Evolutionary conservation across 2,329 filamentous ascomycete genomes (phyloP), one percentile per base, ranked within the genome.

Genomic region (Penicillium nordicum): DNA sequence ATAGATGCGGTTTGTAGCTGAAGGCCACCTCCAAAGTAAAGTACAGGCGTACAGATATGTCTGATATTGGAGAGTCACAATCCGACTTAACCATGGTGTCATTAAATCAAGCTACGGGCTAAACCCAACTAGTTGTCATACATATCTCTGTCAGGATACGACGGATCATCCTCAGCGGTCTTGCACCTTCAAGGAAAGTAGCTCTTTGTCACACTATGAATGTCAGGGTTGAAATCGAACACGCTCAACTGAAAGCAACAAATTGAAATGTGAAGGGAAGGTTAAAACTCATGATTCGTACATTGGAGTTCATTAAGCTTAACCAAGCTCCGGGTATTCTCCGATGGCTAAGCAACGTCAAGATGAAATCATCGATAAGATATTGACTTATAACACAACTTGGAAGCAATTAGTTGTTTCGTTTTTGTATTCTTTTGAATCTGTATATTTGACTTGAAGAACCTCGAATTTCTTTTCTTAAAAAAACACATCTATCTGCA

Each of bases 321-420:
- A 40, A 43, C 11, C 43, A 48, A 53, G 30, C 41, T 50, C 32
- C 40, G 30, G 27, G 8, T n/a, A 25, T 18, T 14, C 14, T 21
- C 42, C 29, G n/a, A 34, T 49, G 5, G 36, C 30, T 16, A 52
- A 49, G 12, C 23, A 57, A 53, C 63, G 66, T 69, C 63, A 69
- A 65, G 49, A 59, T 70, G 68, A 70, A 63, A 62, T 70, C 68
- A 70, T 69, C 21, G 50, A 51, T 53, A 54, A 53, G 21, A 59
- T 47, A 46, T 29, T 16, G 46, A 49, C 52, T 50, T 58, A 58
- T 42, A 29, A 12, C 11, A 32, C 12, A 12, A 23, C 8, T 23
- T 45, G n/a, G 16, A 29, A 21, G 4, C 6, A 14, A 30, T 4
- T 45, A 5, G 11, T n/a, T 32, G 11, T 21, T 45, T 21, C 8